A percentile compares a stretch with the other conserved stretches of the same genome.
phyloP scores from a whole-genome alignment of 495 filamentous ascomycete species.

The Diplogelasinospora grovesii region DNA sequence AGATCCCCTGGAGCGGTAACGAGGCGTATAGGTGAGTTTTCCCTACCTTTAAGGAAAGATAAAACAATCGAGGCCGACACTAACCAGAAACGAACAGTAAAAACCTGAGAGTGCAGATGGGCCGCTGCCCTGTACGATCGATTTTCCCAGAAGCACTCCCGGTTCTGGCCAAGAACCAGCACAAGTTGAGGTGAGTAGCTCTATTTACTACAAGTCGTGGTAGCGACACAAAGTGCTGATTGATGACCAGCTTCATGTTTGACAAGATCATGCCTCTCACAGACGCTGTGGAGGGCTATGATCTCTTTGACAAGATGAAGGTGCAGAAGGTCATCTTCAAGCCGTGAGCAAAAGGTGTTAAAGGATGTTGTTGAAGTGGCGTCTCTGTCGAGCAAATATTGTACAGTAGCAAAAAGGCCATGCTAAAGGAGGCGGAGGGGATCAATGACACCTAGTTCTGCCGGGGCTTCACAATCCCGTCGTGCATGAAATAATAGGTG shows the following conservation, averaged over 20 bases:
- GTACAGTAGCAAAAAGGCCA: background rate
- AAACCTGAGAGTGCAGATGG: conserved; percentile 89
- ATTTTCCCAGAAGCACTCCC: conserved; percentile 74
- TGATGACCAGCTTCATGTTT: conserved; percentile 70
- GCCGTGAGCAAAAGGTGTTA: conserved; percentile 21
- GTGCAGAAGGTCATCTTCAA: conserved; percentile 76
- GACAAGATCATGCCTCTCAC: conserved; percentile 88
- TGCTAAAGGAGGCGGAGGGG: too few relatives aligned
- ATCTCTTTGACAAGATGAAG: conserved; percentile 88
- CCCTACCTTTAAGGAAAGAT: too few relatives aligned
- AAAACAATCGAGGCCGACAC: too few relatives aligned
- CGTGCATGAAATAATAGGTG: conserved; percentile 91
- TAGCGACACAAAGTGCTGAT: background rate
- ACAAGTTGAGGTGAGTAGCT: conserved; percentile 64
- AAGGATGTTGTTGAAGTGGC: too few relatives aligned
- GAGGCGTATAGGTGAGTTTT: conserved; percentile 63
- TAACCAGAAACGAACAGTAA: conserved; percentile 46
- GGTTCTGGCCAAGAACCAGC: conserved; percentile 73
- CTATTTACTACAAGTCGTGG: background rate
- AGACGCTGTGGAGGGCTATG: conserved; percentile 80
- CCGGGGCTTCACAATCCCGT: conserved; percentile 90
- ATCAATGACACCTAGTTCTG: conserved; percentile 91
- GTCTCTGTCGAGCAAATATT: too few relatives aligned
- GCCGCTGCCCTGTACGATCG: conserved; percentile 82
- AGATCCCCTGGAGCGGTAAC: conserved; percentile 79